Evolutionary conservation across 768 basidiomycete species (phyloP).

Genomic region (Hericium rajendrae): DNA sequence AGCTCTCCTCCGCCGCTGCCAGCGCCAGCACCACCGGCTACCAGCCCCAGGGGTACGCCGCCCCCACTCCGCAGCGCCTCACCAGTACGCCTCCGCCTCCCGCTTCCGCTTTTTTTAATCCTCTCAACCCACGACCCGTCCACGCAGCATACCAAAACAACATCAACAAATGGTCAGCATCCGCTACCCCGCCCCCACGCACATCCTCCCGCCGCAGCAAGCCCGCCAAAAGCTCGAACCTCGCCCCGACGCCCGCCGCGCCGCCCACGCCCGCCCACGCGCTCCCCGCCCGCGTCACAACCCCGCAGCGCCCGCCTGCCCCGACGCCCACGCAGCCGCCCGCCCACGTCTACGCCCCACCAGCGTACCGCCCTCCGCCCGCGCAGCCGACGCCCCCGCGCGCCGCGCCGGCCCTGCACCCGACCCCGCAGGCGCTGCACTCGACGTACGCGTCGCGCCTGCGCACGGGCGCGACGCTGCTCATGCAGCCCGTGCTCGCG

Average conservation of each 20-base stretch:
- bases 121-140: slow-evolving; percentile 2
- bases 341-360: slow-evolving; percentile 16
- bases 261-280: slow-evolving; percentile 14
- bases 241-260: slow-evolving; percentile 23
- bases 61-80: slow-evolving; percentile 21
- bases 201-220: slow-evolving; percentile 29
- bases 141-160: slow-evolving; percentile 54
- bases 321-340: slow-evolving; percentile 16
- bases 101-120: neutral
- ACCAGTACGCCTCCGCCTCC: slow-evolving; percentile 1
- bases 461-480: slow-evolving; percentile 78
- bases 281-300: slow-evolving; percentile 25
- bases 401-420: slow-evolving; percentile 31
- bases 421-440: slow-evolving; percentile 58
- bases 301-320: slow-evolving; percentile 28
- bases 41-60: slow-evolving; percentile 26
- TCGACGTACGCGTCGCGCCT: slow-evolving; percentile 87
- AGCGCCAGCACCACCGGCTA: slow-evolving; percentile 6
- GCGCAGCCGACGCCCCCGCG: neutral
- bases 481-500: slow-evolving; percentile 78
- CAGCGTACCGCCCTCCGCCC: slow-evolving; percentile 29
- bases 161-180: slow-evolving; percentile 57
- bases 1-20: slow-evolving; percentile 30
- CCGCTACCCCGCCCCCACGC: slow-evolving; percentile 48
- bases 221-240: slow-evolving; percentile 32